These are phyloP conservation scores for Mariannaea sp. DNA, from an alignment of 2,329 filamentous ascomycete species.

Conservation along the genomic window DNA sequence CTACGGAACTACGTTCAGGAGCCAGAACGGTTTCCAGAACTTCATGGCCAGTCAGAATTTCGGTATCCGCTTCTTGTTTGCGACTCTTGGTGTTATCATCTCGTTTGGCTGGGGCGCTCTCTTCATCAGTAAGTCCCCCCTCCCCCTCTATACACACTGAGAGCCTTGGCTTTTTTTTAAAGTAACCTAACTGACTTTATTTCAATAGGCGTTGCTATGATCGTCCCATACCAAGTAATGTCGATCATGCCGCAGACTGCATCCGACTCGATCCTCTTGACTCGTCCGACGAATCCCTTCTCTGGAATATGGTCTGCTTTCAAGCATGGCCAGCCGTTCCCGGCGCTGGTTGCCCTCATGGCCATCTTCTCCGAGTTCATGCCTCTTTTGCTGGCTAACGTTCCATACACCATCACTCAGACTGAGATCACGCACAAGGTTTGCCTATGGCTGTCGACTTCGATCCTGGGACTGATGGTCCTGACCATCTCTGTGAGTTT, in stretches of 20 bases:
- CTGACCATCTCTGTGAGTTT: slow-evolving; percentile 47
- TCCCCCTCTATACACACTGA: not conserved
- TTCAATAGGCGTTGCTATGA: slow-evolving; percentile 49
- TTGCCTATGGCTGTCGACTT: slow-evolving; percentile 47
- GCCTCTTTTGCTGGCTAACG: slow-evolving; percentile 55
- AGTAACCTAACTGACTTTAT: slow-evolving; percentile 3
- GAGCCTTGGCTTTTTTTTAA: not conserved
- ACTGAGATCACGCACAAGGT: slow-evolving; percentile 45
- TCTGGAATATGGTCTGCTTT: slow-evolving; percentile 45
- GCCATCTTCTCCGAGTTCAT: slow-evolving; percentile 55
- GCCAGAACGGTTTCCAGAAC: slow-evolving; percentile 39
- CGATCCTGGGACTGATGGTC: slow-evolving; percentile 50
- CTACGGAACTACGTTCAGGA: slow-evolving; percentile 42
- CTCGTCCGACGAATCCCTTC: slow-evolving; percentile 51
- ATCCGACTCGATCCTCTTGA: slow-evolving; percentile 47
- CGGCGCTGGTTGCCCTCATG: slow-evolving; percentile 47
- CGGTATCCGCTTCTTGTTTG: slow-evolving; percentile 51
- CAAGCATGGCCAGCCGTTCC: slow-evolving; percentile 42
- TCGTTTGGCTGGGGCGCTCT: slow-evolving; percentile 50
- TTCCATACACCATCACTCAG: slow-evolving; percentile 52
- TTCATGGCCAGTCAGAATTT: slow-evolving; percentile 50
- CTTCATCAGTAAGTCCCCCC: slow-evolving; percentile 39
- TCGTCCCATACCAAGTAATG: slow-evolving; percentile 52
- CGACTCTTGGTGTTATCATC: slow-evolving; percentile 48
- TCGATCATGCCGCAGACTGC: slow-evolving; percentile 40